Conservation (phyloP, 305 asterid species). For the Fraxinus latifolia region DNA sequence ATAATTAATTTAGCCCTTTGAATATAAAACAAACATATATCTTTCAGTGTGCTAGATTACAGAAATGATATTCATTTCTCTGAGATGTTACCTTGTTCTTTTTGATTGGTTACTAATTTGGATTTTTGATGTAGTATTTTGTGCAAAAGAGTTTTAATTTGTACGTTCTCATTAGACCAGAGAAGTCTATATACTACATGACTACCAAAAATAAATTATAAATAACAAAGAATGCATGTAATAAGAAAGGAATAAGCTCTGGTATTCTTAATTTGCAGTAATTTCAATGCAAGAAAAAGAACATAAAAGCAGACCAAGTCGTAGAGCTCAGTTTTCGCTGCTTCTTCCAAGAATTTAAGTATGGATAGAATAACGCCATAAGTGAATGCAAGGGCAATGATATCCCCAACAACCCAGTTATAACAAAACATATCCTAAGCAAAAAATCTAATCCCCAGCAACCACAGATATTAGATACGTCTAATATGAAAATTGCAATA, state of each 20-base stretch:
- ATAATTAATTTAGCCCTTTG: too few species aligned
- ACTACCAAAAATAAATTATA: background rate
- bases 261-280: background rate
- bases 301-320: constrained; percentile 35
- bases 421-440: constrained; percentile 26
- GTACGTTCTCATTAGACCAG: too few species aligned
- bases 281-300: background rate
- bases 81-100: too few species aligned
- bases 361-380: constrained; percentile 34
- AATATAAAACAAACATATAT: too few species aligned
- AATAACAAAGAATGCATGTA: background rate
- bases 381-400: constrained; percentile 31
- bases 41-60: too few species aligned
- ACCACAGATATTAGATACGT: background rate
- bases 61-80: too few species aligned
- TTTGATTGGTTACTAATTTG: too few species aligned
- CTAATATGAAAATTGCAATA: background rate
- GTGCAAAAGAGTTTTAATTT: too few species aligned
- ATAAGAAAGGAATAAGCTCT: background rate
- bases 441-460: too few species aligned
- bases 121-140: too few species aligned
- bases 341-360: constrained; percentile 41
- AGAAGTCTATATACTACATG: too few species aligned
- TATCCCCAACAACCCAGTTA: constrained; percentile 31
- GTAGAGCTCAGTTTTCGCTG: constrained; percentile 35